Base-by-base conservation (phyloP, 257 asterid species). In the Verbascum thapsus region DNA sequence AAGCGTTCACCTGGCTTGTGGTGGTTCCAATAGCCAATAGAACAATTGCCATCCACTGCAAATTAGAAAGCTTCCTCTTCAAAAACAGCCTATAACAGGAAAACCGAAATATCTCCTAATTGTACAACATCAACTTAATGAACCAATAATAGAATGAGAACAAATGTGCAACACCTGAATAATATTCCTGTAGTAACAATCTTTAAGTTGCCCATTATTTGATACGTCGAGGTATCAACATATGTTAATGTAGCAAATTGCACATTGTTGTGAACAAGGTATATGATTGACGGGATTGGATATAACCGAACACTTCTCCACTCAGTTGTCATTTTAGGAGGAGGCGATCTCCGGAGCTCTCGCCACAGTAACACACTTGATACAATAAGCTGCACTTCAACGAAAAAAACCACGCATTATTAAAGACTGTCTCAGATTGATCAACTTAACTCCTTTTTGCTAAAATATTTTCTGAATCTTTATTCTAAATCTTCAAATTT, bases 241-340 rank as follows among this genome's bases (percentile, higher is more conserved):
- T 85, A 94, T 16, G 96, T 90, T 80, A 94, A 70, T 11, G 99
- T 94, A 53, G 99, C 97, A 77, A 94, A 94, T 81, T 94, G 99
- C 39, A 94, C 95, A 71, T 94, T 94, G 82, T 94, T 94, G 84
- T 94, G 99, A 65, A 94, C 67, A 51, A 94, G 95, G 85, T 94
- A 94, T 73, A 94, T 94, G 79, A 94, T 72, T 7, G 97, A 94
- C 0, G 99, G 97, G 61, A 94, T 90, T 0, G 94, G 97, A 66
- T 76, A 90, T 57, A 94, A 65, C 4, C 96, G 83, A 48, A 94
- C 70, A 64, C 80, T 87, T 76, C 63, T 81, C 97, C 97, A 90
- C 2, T 90, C 96, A 0, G 88, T 94, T 0, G 97, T 85, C 85
- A 94, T 87, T 83, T 87, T 87, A 37, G 99, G 97, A 64, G 91